Percentiles rank a stretch among this genome's conserved stretches.
phyloP scores from a whole-genome alignment of 768 basidiomycete species.

The Leucosporidium yakuticum region DNA sequence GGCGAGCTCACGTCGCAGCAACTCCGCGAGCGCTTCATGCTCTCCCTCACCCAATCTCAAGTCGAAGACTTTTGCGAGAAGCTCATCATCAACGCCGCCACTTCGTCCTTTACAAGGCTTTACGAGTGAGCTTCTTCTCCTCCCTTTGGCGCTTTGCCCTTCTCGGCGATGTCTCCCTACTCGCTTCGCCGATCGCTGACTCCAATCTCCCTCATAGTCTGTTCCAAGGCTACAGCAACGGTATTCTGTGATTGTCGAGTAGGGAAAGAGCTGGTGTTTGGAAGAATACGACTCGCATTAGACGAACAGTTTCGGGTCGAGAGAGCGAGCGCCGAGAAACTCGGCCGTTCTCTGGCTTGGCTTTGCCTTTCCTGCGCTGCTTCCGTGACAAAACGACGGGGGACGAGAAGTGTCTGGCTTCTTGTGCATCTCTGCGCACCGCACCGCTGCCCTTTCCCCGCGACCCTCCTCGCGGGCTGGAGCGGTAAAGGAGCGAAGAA shows the following conservation, averaged over 20 bases:
- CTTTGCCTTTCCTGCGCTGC: too few species aligned
- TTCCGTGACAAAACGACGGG: too few species aligned
- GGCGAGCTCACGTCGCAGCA: slow-evolving; percentile 85
- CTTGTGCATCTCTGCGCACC: too few species aligned
- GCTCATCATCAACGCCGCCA: slow-evolving; percentile 80
- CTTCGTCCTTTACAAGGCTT: slow-evolving; percentile 87
- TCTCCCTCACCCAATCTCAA: slow-evolving; percentile 68
- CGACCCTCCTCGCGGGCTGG: too few species aligned
- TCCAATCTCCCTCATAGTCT: not conserved
- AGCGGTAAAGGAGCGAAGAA: too few species aligned
- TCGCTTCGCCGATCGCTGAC: not conserved
- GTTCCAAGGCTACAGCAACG: slow-evolving; percentile 31
- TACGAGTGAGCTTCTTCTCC: slow-evolving; percentile 59
- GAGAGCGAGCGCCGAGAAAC: too few species aligned
- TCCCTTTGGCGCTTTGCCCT: too few species aligned
- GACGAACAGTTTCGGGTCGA: too few species aligned
- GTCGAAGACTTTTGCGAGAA: slow-evolving; percentile 85
- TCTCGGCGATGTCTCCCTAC: not conserved
- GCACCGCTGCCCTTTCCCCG: too few species aligned
- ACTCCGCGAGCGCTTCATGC: slow-evolving; percentile 88
- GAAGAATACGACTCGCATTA: too few species aligned
- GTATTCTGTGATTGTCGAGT: slow-evolving; percentile 10
- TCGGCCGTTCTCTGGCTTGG: too few species aligned
- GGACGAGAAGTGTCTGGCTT: too few species aligned
- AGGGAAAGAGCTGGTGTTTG: not conserved